Percentiles rank a stretch among this genome's conserved stretches.
These are phyloP conservation scores for Senna siamea DNA, from an alignment of 306 rosid species.

Conservation along the genomic window DNA sequence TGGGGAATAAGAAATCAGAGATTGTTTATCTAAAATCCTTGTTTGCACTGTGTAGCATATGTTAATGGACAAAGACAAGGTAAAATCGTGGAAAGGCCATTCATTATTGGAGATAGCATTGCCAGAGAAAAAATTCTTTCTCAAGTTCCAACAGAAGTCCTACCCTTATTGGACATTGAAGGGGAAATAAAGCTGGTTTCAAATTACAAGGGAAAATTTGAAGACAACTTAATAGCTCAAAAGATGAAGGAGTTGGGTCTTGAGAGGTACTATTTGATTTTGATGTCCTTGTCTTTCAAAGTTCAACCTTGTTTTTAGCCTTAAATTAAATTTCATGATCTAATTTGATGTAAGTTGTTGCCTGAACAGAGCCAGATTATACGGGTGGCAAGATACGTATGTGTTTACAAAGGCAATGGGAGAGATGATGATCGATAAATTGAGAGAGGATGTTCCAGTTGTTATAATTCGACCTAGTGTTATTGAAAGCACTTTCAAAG, in stretches of 20 bases:
- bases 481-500: constrained; percentile 88
- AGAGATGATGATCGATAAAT: constrained; percentile 82
- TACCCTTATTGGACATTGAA: constrained; percentile 67
- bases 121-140: constrained; percentile 57
- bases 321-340: constrained; percentile 16
- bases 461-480: constrained; percentile 90
- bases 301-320: no score
- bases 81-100: constrained; percentile 78
- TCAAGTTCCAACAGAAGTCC: constrained; percentile 45
- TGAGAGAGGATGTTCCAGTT: constrained; percentile 85
- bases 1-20: background rate
- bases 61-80: constrained; percentile 99
- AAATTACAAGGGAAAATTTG: constrained; percentile 48
- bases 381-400: constrained; percentile 97
- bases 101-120: constrained; percentile 75
- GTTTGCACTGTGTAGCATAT: constrained; percentile 61
- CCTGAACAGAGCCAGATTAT: constrained; percentile 66
- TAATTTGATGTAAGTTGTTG: constrained; percentile 23
- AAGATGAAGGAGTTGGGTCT: constrained; percentile 66
- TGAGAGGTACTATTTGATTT: background rate
- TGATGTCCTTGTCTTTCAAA: background rate
- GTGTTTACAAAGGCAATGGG: constrained; percentile 99
- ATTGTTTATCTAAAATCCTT: constrained; percentile 14
- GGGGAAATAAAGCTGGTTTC: constrained; percentile 70
- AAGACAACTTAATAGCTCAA: constrained; percentile 59